Conservation (phyloP, 1,284 basidiomycete genomes). For the Malassezia sympodialis region DNA sequence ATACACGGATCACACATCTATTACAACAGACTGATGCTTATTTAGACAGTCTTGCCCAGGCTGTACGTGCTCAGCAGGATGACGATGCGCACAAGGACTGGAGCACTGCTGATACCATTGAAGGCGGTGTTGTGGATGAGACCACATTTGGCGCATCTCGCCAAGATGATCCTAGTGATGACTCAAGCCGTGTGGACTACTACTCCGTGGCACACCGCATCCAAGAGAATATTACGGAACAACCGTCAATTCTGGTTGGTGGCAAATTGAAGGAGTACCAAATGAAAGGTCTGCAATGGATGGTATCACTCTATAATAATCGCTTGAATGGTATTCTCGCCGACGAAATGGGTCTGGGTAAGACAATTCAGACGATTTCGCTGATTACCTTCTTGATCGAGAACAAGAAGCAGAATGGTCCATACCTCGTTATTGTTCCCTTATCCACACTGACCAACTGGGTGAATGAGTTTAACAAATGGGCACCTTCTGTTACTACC, state of each 20-base stretch:
- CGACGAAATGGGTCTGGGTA: slow-evolving; percentile 48
- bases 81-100: slow-evolving; percentile 53
- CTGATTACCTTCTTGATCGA: slow-evolving; percentile 48
- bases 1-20: slow-evolving; percentile 95
- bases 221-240: slow-evolving; percentile 74
- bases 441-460: slow-evolving; percentile 48
- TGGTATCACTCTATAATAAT: slow-evolving; percentile 49
- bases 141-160: slow-evolving; percentile 78
- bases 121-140: slow-evolving; percentile 59
- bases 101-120: slow-evolving; percentile 25
- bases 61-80: slow-evolving; percentile 85
- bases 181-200: slow-evolving; percentile 70
- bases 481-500: slow-evolving; percentile 43
- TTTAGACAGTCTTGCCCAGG: slow-evolving; percentile 86
- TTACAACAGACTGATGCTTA: slow-evolving; percentile 88
- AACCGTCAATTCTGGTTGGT: slow-evolving; percentile 68
- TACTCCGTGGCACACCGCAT: slow-evolving; percentile 91
- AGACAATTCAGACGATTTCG: slow-evolving; percentile 48
- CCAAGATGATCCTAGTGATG: slow-evolving; percentile 57
- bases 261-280: slow-evolving; percentile 47
- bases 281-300: slow-evolving; percentile 48
- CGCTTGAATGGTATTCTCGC: slow-evolving; percentile 47
- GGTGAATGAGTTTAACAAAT: slow-evolving; percentile 48
- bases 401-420: slow-evolving; percentile 46
- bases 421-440: slow-evolving; percentile 48